Evolutionary conservation across 2,329 filamentous ascomycete species (phyloP).

Genomic region (Aspergillus unguis): DNA sequence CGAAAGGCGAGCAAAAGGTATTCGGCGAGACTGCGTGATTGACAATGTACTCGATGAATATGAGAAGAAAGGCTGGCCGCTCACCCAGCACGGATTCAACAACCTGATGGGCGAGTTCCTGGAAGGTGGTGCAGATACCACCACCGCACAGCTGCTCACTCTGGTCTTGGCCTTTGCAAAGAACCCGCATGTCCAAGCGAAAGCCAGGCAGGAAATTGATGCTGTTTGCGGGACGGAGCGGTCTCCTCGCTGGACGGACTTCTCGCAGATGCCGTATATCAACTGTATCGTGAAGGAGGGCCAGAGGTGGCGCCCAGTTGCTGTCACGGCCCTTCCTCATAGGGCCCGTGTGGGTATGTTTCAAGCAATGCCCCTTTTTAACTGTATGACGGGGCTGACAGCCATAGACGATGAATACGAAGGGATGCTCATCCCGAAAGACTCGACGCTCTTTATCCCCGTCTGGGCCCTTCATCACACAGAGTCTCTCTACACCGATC

Average conservation of each 20-base stretch:
- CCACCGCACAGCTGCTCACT: conserved; percentile 27
- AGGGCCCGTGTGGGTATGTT: conserved; percentile 10
- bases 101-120: neutral
- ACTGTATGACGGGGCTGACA: conserved; percentile 40
- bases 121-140: neutral
- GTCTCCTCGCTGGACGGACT: conserved; percentile 50
- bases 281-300: conserved; percentile 56
- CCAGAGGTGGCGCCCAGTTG: conserved; percentile 54
- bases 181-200: conserved; percentile 46
- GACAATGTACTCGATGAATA: conserved; percentile 44
- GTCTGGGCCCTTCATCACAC: conserved; percentile 47
- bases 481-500: conserved; percentile 20
- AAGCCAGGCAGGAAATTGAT: conserved; percentile 50
- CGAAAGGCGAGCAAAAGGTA: conserved; percentile 29
- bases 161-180: conserved; percentile 48
- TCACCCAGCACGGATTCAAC: conserved; percentile 35
- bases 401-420: conserved; percentile 37
- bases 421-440: conserved; percentile 48
- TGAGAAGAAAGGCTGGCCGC: conserved; percentile 21
- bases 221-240: conserved; percentile 48
- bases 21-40: conserved; percentile 34
- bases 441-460: conserved; percentile 46
- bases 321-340: neutral
- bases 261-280: conserved; percentile 51
- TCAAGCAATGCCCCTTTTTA: conserved; percentile 41